Evolutionary conservation across 805 yeast genomes (phyloP).

Genomic region (Jamesozyma jinghongensis): DNA sequence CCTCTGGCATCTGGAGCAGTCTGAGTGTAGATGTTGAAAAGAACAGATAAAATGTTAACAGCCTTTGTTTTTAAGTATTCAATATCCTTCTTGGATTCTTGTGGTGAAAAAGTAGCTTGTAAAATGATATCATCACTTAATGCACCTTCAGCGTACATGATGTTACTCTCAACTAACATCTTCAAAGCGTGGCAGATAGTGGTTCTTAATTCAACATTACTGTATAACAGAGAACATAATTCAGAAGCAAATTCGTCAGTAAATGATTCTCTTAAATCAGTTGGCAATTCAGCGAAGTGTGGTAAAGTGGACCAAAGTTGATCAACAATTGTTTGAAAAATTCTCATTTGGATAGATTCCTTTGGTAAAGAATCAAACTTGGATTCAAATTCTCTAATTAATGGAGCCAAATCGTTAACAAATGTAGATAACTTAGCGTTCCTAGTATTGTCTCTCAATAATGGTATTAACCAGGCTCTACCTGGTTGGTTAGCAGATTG

Average conservation of each 20-base stretch:
- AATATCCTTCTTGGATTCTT: constrained; percentile 47
- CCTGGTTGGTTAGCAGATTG: constrained; percentile 53
- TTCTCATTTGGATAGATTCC: constrained; percentile 61
- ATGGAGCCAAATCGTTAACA: constrained; percentile 55
- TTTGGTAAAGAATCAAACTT: constrained; percentile 38
- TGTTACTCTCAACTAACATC: constrained; percentile 66
- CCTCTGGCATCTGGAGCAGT: constrained; percentile 79
- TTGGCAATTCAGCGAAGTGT: constrained; percentile 78
- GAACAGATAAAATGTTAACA: constrained; percentile 69
- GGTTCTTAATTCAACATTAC: constrained; percentile 65
- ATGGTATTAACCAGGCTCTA: constrained; percentile 90
- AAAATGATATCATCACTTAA: constrained; percentile 46
- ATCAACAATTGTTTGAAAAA: constrained; percentile 75
- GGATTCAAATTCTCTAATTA: constrained; percentile 44
- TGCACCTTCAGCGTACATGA: constrained; percentile 47
- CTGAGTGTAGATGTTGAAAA: constrained; percentile 88
- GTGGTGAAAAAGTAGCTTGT: constrained; percentile 51
- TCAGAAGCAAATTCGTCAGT: constrained; percentile 69
- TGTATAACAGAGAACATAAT: constrained; percentile 65
- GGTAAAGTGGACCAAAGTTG: constrained; percentile 92
- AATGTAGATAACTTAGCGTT: constrained; percentile 61
- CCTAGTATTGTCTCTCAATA: constrained; percentile 77
- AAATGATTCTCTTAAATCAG: constrained; percentile 57
- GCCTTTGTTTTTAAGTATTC: constrained; percentile 58
- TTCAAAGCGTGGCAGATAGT: constrained; percentile 77